A percentile compares a stretch with the other conserved stretches of the same genome.
Evolutionary conservation across 208 protist genomes (phyloP).

Genomic region (Histomonas meleagridis): DNA sequence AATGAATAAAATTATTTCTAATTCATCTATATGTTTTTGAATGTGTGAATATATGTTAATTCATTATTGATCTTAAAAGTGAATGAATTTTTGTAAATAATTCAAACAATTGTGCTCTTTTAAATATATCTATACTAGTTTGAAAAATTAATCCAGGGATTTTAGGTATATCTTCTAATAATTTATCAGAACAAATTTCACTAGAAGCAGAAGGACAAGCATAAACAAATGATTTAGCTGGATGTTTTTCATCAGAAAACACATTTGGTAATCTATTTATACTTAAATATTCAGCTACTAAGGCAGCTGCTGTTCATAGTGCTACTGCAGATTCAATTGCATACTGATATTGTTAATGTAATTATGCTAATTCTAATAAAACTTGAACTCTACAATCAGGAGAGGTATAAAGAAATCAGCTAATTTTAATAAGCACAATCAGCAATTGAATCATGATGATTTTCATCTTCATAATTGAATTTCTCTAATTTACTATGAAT

Average conservation of each 20-base stretch:
- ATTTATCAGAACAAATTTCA: neutral
- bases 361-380: neutral
- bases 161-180: neutral
- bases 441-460: neutral
- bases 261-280: neutral
- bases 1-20: too few species aligned
- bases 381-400: neutral
- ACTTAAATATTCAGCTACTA: conserved; percentile 17
- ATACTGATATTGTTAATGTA: neutral
- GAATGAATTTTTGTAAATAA: neutral
- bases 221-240: neutral
- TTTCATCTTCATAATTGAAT: neutral
- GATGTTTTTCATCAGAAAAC: neutral
- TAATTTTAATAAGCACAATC: neutral
- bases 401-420: neutral
- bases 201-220: neutral
- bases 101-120: neutral
- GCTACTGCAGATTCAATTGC: neutral
- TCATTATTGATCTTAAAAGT: neutral
- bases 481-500: neutral
- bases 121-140: neutral
- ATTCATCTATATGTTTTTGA: too few species aligned
- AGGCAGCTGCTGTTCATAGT: neutral
- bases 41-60: too few species aligned
- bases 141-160: neutral